These are phyloP conservation scores for Kazachstania taianensis DNA, from an alignment of 805 yeast species.

Conservation along the genomic window DNA sequence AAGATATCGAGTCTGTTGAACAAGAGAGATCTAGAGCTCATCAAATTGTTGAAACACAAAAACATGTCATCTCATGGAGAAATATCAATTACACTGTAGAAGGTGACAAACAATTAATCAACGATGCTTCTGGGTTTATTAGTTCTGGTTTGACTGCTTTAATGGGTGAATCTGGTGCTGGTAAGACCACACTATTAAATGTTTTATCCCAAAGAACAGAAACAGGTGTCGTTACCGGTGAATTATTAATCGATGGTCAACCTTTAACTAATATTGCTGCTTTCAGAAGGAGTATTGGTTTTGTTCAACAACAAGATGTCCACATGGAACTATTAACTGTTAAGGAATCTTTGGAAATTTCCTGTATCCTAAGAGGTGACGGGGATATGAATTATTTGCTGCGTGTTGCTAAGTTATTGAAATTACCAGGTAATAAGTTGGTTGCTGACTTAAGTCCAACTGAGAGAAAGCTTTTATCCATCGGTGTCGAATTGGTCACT, in stretches of 20 bases:
- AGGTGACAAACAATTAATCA: constrained; percentile 28
- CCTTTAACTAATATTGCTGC: constrained; percentile 34
- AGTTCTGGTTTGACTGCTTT: constrained; percentile 55
- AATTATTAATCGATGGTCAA: constrained; percentile 46
- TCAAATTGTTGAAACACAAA: constrained; percentile 13
- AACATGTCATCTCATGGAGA: constrained; percentile 53
- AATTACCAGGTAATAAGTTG: constrained; percentile 34
- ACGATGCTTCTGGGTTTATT: constrained; percentile 52
- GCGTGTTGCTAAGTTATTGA: constrained; percentile 34
- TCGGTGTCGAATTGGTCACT: constrained; percentile 47
- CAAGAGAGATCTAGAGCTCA: constrained; percentile 6
- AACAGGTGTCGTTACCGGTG: constrained; percentile 49
- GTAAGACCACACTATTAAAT: constrained; percentile 51
- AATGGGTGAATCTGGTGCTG: constrained; percentile 63
- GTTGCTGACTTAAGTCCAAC: constrained; percentile 47
- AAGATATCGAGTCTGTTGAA: constrained; percentile 2
- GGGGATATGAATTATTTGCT: constrained; percentile 23
- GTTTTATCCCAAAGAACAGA: constrained; percentile 42
- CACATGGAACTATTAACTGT: constrained; percentile 44
- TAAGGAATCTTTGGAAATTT: constrained; percentile 42
- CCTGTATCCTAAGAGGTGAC: constrained; percentile 40
- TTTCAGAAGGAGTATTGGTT: constrained; percentile 46
- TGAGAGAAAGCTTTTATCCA: constrained; percentile 43
- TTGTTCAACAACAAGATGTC: constrained; percentile 52
- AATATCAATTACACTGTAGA: constrained; percentile 45